Percentiles rank a stretch among this genome's conserved stretches.
Evolutionary conservation across 2,329 filamentous ascomycete species (phyloP).

Genomic region (Leptographium galeiforme): DNA sequence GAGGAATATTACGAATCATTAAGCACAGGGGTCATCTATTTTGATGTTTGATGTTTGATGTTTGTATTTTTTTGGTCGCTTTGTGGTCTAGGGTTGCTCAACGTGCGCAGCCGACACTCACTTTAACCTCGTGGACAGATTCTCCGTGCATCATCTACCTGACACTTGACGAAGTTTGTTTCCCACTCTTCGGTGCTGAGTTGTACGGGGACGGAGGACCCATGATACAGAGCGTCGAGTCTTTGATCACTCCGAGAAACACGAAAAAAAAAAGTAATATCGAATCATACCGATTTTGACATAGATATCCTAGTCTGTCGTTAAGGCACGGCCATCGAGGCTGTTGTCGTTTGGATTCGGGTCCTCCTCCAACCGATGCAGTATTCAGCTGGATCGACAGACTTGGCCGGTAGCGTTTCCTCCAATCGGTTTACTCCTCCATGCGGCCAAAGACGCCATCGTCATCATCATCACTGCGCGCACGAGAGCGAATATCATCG

Average conservation of each 20-base stretch:
- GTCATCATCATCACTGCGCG: slow-evolving; percentile 75
- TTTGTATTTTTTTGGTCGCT: slow-evolving; percentile 13
- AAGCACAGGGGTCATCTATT: neutral
- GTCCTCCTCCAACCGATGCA: neutral
- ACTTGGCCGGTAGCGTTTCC: neutral
- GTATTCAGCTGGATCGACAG: neutral
- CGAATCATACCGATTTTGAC: slow-evolving; percentile 16
- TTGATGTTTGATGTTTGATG: neutral
- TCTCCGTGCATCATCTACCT: slow-evolving; percentile 22
- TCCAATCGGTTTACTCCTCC: slow-evolving; percentile 58
- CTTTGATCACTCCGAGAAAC: neutral
- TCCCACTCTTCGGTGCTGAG: slow-evolving; percentile 57
- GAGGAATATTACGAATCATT: no score
- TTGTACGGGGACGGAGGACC: slow-evolving; percentile 48
- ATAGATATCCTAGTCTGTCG: slow-evolving; percentile 2
- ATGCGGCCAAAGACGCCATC: slow-evolving; percentile 92
- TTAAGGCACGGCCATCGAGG: neutral
- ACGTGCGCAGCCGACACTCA: slow-evolving; percentile 48
- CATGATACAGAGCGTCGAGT: slow-evolving; percentile 13
- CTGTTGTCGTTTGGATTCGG: slow-evolving; percentile 1
- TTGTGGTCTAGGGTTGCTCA: slow-evolving; percentile 33
- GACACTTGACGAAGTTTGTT: neutral
- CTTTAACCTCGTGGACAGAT: slow-evolving; percentile 55
- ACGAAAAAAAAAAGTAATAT: slow-evolving; percentile 24
- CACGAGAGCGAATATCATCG: slow-evolving; percentile 45